Evolutionary conservation across 805 yeast species (phyloP).

Genomic region (Dipodascopsis uninucleata): DNA sequence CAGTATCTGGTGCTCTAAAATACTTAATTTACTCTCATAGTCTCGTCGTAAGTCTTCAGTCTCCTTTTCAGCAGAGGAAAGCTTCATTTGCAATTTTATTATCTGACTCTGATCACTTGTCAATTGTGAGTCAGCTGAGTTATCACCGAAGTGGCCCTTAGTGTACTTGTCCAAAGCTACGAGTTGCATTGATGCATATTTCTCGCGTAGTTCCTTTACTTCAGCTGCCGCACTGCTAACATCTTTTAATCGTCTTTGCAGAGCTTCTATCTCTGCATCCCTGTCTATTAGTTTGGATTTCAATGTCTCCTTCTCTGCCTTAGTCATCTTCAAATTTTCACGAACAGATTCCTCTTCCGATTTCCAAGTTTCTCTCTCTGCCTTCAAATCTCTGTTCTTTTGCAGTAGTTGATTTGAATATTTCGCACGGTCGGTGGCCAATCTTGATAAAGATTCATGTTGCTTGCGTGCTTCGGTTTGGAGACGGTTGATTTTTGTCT

Average conservation of each 20-base stretch:
- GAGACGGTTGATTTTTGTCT: constrained; percentile 30
- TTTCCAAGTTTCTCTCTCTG: constrained; percentile 28
- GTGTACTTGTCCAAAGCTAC: constrained; percentile 7
- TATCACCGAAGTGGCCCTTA: constrained; percentile 3
- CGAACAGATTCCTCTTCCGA: constrained; percentile 29
- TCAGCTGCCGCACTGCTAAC: constrained; percentile 14
- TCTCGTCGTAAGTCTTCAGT: too few species aligned
- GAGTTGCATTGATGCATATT: constrained; percentile 6
- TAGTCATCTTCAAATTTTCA: constrained; percentile 32
- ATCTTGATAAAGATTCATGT: constrained; percentile 35
- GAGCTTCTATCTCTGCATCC: constrained; percentile 30
- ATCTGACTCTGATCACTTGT: constrained; percentile 22
- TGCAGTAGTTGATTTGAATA: constrained; percentile 38
- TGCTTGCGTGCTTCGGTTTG: constrained; percentile 34
- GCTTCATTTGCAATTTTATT: constrained; percentile 17
- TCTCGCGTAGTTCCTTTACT: constrained; percentile 10
- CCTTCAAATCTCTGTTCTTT: constrained; percentile 35
- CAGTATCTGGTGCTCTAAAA: too few species aligned
- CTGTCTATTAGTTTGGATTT: constrained; percentile 36
- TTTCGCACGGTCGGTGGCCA: constrained; percentile 37
- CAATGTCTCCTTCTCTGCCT: constrained; percentile 33
- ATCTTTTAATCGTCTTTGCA: constrained; percentile 27
- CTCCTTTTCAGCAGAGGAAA: constrained; percentile 10
- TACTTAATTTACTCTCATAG: too few species aligned
- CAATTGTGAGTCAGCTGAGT: constrained; percentile 11